A percentile compares a stretch with the other conserved stretches of the same genome.
Conservation (phyloP, 2,329 filamentous ascomycete species). For the Fusarium phyllophilum region DNA sequence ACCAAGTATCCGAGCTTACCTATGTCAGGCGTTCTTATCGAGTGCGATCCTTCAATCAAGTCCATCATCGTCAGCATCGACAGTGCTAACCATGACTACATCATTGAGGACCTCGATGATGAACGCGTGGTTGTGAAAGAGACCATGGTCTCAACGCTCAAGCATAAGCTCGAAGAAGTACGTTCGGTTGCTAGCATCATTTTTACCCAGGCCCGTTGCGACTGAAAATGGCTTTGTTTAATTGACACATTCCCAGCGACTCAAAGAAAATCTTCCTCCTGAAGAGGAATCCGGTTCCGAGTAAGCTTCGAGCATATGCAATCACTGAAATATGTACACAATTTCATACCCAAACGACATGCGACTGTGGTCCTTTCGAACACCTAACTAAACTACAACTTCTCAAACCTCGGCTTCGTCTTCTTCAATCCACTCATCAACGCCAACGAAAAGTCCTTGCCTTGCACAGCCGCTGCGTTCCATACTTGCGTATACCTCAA, state of each 20-base stretch:
- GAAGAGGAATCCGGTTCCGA: conserved; percentile 64
- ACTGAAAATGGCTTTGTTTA: neutral
- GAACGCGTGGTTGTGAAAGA: conserved; percentile 80
- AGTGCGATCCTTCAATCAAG: conserved; percentile 89
- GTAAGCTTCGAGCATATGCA: conserved; percentile 34
- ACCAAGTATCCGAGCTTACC: neutral
- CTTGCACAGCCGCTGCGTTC: conserved; percentile 88
- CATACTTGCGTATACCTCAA: conserved; percentile 86
- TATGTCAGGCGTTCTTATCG: conserved; percentile 73
- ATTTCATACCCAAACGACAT: neutral
- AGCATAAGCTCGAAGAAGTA: conserved; percentile 75
- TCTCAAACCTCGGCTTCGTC: conserved; percentile 83
- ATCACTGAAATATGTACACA: neutral
- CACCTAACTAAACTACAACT: conserved; percentile 67
- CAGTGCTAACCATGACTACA: conserved; percentile 74
- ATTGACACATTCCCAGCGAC: conserved; percentile 50
- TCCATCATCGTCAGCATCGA: conserved; percentile 85
- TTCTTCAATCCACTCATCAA: conserved; percentile 81
- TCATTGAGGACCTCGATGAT: conserved; percentile 84
- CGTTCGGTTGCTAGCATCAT: conserved; percentile 33
- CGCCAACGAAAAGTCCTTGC: conserved; percentile 78
- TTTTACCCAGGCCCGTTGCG: neutral
- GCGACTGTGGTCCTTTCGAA: neutral
- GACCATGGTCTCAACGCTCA: conserved; percentile 74
- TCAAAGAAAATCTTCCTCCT: conserved; percentile 63